Conservation (phyloP, 148 eudicot species). For the Limonium bicolor region DNA sequence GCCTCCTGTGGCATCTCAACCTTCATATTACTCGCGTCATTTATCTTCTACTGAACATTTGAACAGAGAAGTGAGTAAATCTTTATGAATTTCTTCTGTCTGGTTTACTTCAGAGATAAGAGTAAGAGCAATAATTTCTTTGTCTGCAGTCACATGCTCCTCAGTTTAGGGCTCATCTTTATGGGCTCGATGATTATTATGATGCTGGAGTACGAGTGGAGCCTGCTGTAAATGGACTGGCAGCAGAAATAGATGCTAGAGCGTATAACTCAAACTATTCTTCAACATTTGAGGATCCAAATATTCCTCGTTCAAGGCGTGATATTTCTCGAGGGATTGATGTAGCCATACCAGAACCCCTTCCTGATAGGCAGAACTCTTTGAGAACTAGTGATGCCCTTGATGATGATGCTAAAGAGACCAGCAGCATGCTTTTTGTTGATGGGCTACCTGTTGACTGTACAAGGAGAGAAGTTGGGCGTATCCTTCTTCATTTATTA, state of each 20-base stretch:
- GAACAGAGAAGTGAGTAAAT: conserved; percentile 22
- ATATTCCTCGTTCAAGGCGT: conserved; percentile 20
- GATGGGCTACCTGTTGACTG: conserved; percentile 87
- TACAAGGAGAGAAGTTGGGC: conserved; percentile 95
- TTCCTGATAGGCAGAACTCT: conserved; percentile 45
- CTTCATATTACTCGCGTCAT: conserved; percentile 9
- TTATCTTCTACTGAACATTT: conserved; percentile 18
- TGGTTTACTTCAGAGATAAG: conserved; percentile 1
- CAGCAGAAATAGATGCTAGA: conserved; percentile 24
- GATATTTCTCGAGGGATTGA: conserved; percentile 22
- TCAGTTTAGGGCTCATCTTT: conserved; percentile 29
- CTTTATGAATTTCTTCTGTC: neutral
- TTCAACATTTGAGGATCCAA: conserved; percentile 30
- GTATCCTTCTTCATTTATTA: conserved; percentile 49
- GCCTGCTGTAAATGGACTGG: conserved; percentile 24
- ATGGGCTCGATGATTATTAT: conserved; percentile 31
- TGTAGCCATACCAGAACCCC: conserved; percentile 30
- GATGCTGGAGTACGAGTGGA: conserved; percentile 27
- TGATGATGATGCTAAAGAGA: conserved; percentile 29
- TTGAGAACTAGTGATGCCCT: conserved; percentile 31
- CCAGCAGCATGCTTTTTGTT: conserved; percentile 80
- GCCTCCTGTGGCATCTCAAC: conserved; percentile 17
- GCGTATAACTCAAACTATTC: too few relatives aligned
- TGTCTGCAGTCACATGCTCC: conserved; percentile 17
- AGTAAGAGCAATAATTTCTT: neutral